Percentiles rank a stretch among this genome's conserved stretches.
phyloP scores from a whole-genome alignment of 768 basidiomycete species.

The Psilocybe tampanensis region DNA sequence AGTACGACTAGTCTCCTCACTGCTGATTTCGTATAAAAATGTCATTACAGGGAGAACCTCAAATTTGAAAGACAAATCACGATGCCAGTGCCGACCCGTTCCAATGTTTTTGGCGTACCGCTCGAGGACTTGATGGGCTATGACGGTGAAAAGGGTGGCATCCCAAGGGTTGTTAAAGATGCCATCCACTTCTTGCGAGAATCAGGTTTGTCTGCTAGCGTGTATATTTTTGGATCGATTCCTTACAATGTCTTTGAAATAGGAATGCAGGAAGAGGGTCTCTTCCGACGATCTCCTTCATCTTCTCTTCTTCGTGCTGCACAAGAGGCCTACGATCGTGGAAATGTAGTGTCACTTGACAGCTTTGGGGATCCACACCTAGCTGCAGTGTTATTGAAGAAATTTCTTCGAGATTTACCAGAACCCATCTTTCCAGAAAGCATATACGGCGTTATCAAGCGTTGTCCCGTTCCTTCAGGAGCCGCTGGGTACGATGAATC shows the following conservation, averaged over 20 bases:
- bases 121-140: constrained; percentile 84
- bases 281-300: constrained; percentile 83
- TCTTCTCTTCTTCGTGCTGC: constrained; percentile 71
- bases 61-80: constrained; percentile 72
- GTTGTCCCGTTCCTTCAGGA: constrained; percentile 63
- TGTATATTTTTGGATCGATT: constrained; percentile 12
- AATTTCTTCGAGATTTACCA: constrained; percentile 81
- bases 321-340: constrained; percentile 85
- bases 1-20: constrained; percentile 46
- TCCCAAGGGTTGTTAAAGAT: constrained; percentile 83
- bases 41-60: constrained; percentile 65
- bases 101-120: constrained; percentile 78
- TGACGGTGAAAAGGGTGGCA: constrained; percentile 77
- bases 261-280: constrained; percentile 74
- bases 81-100: constrained; percentile 61
- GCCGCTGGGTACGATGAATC: constrained; percentile 29
- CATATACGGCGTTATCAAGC: constrained; percentile 63
- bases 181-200: constrained; percentile 71
- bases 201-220: constrained; percentile 40
- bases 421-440: constrained; percentile 76
- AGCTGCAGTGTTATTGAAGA: constrained; percentile 85
- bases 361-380: constrained; percentile 78
- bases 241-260: neutral
- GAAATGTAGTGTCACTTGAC: constrained; percentile 71
- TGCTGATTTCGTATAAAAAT: neutral